Conservation (phyloP, 192 early-diverging fungal species). For the Mortierella antarctica region DNA sequence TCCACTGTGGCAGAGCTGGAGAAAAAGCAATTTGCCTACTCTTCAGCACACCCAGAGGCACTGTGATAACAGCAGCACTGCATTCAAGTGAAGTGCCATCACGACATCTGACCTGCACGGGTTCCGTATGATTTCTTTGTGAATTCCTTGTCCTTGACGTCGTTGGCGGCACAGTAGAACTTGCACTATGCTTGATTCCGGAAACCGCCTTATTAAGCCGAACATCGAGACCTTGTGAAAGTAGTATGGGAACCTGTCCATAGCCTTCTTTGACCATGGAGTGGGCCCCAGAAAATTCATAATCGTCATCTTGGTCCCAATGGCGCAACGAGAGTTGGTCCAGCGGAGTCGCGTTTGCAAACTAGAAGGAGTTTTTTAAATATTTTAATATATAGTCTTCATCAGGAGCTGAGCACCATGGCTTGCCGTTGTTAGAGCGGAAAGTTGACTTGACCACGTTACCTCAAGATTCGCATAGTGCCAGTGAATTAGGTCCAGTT, state of each 20-base stretch:
- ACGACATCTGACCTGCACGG: constrained; percentile 30
- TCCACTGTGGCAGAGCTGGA: constrained; percentile 38
- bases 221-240: constrained; percentile 49
- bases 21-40: constrained; percentile 32
- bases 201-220: constrained; percentile 42
- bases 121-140: constrained; percentile 1
- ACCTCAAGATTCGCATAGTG: constrained; percentile 60
- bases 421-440: neutral
- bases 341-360: constrained; percentile 56
- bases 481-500: constrained; percentile 59
- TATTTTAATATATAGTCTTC: neutral
- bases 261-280: constrained; percentile 49
- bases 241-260: constrained; percentile 49
- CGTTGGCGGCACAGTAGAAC: neutral
- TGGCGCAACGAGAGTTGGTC: constrained; percentile 48
- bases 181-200: constrained; percentile 12
- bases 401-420: neutral
- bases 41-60: constrained; percentile 54
- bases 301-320: constrained; percentile 60
- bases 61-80: constrained; percentile 32
- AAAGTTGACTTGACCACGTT: neutral
- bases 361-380: constrained; percentile 19
- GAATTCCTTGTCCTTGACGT: neutral
- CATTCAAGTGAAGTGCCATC: constrained; percentile 20
- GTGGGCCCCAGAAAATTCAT: constrained; percentile 54